Evolutionary conservation across 1,139 yeast species (phyloP), one percentile per base, ranked within the genome.

Genomic region (Kodamaea derodonti): DNA sequence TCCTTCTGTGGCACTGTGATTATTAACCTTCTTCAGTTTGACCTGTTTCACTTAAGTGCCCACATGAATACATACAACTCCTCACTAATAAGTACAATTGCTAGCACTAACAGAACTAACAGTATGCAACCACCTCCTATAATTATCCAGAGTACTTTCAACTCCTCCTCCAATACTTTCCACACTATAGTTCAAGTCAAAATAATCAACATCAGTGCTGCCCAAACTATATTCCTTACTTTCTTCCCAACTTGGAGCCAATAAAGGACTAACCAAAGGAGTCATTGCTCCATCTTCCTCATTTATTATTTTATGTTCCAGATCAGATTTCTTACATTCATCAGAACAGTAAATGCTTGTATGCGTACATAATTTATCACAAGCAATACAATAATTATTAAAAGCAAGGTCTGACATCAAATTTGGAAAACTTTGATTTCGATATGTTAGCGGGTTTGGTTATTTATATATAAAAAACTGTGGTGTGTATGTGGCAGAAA

Each of bases 321-420:
- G 17, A 17, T 25, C 28, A 7, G 17, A 13, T 17, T 14, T 44
- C 54, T 68, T 72, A 51, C 88, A 81, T 24, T 60, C 63, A 11
- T 72, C 76, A 4, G 82, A 76, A 55, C 88, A 81, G 62, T 80
- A 81, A 29, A 77, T 69, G 17, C 72, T 60, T 45, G 65, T 69
- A 17, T 66, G 63, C 9, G 64, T 50, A 49, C 84, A 78, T 43
- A 78, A 62, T 56, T 75, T 72, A 47, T 79, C 85, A 57, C 86
- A 80, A 35, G 76, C 75, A 34, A 78, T 66, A 56, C 86, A 80
- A 59, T 74, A 80, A 55, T 79, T 82, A 58, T 79, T 76, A 56
- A 80, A 80, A 29, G 83, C 82, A 40, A 60, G 57, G 46, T 61
- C 66, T 23, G 63, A 54, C 65, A 60, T 60, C 29, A 34, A 14